These are phyloP conservation scores for Pachyrhizus erosus DNA, from an alignment of 306 rosid genomes.

Conservation along the genomic window DNA sequence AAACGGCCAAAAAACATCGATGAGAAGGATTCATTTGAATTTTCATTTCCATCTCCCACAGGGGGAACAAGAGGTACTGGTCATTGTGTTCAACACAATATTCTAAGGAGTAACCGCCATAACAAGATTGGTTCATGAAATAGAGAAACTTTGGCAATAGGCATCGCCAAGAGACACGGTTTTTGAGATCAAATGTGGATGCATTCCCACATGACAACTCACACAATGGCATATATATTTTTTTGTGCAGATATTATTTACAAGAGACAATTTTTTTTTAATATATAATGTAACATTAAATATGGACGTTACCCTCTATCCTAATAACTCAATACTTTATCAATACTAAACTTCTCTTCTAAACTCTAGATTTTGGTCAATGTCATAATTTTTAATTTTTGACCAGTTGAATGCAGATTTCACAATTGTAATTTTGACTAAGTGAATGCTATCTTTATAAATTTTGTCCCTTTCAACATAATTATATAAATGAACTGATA, in stretches of 20 bases:
- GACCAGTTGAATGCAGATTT: neutral
- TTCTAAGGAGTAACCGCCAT: neutral
- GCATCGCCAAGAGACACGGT: constrained; percentile 33
- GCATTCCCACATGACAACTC: constrained; percentile 14
- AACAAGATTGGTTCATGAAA: neutral
- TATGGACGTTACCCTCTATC: too few relatives aligned
- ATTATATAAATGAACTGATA: neutral
- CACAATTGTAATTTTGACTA: neutral
- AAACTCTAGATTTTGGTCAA: neutral
- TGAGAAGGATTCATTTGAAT: neutral
- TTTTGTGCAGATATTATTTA: neutral
- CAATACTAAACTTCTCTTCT: neutral
- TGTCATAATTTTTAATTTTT: neutral
- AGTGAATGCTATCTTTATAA: neutral
- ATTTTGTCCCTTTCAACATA: neutral
- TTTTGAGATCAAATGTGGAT: neutral
- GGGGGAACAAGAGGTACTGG: neutral
- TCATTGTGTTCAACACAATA: neutral
- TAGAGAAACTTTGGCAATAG: neutral
- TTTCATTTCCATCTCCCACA: neutral
- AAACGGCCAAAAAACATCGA: neutral
- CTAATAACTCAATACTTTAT: neutral
- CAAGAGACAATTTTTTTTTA: neutral
- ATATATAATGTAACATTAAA: neutral
- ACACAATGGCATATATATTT: too few relatives aligned